Conservation (phyloP, 2,329 filamentous ascomycete genomes). For the Colletotrichum caudatum region DNA sequence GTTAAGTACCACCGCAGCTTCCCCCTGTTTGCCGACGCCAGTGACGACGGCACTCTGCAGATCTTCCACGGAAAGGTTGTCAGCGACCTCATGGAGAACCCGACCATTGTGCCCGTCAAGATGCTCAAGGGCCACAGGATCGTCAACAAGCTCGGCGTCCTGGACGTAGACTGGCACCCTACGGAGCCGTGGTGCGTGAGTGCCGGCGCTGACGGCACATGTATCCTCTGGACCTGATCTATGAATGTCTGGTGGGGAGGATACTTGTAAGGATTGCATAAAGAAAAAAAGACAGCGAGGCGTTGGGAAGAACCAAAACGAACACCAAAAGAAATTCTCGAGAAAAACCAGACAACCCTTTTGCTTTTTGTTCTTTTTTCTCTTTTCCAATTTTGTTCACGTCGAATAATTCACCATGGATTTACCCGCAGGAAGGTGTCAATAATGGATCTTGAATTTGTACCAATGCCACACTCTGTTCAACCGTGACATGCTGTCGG, state of each 20-base stretch:
- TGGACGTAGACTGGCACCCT: constrained; percentile 97
- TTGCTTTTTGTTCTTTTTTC: neutral
- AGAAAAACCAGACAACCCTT: constrained; percentile 15
- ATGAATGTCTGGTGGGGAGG: constrained; percentile 10
- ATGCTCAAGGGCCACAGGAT: constrained; percentile 92
- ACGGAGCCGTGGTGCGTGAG: constrained; percentile 93
- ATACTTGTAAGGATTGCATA: constrained; percentile 34
- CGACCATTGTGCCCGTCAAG: constrained; percentile 95
- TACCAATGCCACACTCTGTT: neutral
- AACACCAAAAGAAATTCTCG: constrained; percentile 23
- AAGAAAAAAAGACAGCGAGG: constrained; percentile 39
- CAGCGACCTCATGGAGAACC: constrained; percentile 94
- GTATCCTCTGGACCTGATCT: constrained; percentile 83
- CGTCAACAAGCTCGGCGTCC: constrained; percentile 85
- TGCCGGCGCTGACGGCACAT: constrained; percentile 93
- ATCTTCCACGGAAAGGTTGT: constrained; percentile 98
- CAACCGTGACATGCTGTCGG: neutral
- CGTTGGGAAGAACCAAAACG: constrained; percentile 40
- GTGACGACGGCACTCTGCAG: constrained; percentile 93
- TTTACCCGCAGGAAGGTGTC: constrained; percentile 21
- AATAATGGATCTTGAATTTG: constrained; percentile 34
- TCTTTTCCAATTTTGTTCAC: constrained; percentile 12
- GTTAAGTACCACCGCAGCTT: constrained; percentile 87
- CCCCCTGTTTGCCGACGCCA: constrained; percentile 93
- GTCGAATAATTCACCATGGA: constrained; percentile 15